A percentile compares a stretch with the other conserved stretches of the same genome.
Conservation (phyloP, 495 filamentous ascomycete species). For the Annulohypoxylon moriforme region DNA sequence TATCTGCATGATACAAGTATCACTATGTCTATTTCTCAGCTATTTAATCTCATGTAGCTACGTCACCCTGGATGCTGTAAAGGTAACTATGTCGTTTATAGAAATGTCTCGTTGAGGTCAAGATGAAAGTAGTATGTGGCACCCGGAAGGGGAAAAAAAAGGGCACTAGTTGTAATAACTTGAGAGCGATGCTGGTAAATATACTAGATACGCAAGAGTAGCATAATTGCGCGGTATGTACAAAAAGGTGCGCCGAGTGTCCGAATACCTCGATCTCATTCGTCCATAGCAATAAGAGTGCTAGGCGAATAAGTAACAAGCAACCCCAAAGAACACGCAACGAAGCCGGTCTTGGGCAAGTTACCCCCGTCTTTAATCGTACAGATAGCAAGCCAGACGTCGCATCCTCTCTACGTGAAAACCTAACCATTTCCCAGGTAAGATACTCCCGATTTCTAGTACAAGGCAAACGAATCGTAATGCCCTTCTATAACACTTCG, state of each 20-base stretch:
- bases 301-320: slow-evolving; percentile 18
- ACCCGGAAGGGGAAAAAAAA: no score
- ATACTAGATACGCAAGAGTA: slow-evolving; percentile 34
- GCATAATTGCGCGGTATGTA: slow-evolving; percentile 41
- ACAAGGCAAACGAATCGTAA: slow-evolving; percentile 15
- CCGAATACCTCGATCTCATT: slow-evolving; percentile 11
- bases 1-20: neutral
- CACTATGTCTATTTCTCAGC: neutral
- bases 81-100: neutral
- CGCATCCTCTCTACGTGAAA: slow-evolving; percentile 34
- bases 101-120: neutral
- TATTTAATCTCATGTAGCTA: neutral
- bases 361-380: slow-evolving; percentile 33
- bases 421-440: slow-evolving; percentile 22
- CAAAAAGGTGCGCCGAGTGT: slow-evolving; percentile 32
- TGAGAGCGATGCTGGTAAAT: slow-evolving; percentile 6
- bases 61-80: neutral
- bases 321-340: slow-evolving; percentile 19
- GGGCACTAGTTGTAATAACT: neutral
- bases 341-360: slow-evolving; percentile 7
- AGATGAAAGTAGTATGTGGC: neutral
- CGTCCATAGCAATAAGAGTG: neutral
- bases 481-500: slow-evolving; percentile 78
- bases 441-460: slow-evolving; percentile 31
- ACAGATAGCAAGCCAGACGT: slow-evolving; percentile 40